Base-by-base conservation (phyloP, 345 rosid genomes). In the Euphorbia pulcherrima region DNA sequence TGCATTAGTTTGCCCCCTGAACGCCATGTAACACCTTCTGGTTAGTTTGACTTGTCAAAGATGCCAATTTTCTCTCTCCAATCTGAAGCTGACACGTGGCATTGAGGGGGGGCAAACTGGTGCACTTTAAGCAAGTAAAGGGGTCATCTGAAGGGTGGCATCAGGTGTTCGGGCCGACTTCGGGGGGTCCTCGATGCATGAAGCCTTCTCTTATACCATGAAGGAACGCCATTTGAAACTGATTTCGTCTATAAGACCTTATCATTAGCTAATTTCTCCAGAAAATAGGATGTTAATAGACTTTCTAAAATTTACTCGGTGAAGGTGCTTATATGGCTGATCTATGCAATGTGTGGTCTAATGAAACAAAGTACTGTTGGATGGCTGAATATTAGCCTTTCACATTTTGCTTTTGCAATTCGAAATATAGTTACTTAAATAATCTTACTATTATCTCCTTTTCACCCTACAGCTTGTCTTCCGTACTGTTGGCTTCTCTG, bases 401-500 rank as follows among this genome's bases (percentile, higher is more conserved):
- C 24, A 56, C 16, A n/a, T 23, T 29, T 46, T 30, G 24, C n/a
- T 6, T 64, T 64, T 64, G 35, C 16, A 12, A 27, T 30, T 41
- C 11, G 56, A 30, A 52, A 39, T 21, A 28, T 9, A 23, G 21
- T 46, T 17, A 26, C 24, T 8, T 50, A 17, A 64, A 60, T 50
- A 27, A 26, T 47, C 72, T 67, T 39, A 68, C 18, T 60, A 20
- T 54, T 37, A 10, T 58, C 33, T 47, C 30, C 60, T 62, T 17
- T 35, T 33, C 41, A 70, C 57, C 62, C 33, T 71, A 48, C 85
- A 93, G 98, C 92, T 93, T 82, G 98, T 93, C 59, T 89, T 90
- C 72, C 88, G 98, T 44, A 90, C 97, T 0, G 92, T 89, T 80
- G 98, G 97, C 47, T 93, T 87, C 81, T 90, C 97, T 8, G 98